These are phyloP conservation scores for Phytophthora sansomeana DNA, from an alignment of 352 stramenopile species.

Conservation along the genomic window DNA sequence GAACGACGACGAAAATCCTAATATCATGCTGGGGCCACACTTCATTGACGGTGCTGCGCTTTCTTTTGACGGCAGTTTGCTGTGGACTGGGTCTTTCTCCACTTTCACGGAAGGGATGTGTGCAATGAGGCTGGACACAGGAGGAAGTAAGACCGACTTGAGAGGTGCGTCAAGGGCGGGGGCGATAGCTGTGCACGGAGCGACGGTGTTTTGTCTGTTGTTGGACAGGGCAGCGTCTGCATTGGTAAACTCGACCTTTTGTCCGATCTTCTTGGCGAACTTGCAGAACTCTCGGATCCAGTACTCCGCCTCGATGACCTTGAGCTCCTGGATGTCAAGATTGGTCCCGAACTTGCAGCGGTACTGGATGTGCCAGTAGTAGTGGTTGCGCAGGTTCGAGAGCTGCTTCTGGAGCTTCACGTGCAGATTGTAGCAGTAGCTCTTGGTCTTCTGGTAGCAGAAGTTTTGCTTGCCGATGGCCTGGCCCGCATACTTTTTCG, in stretches of 20 bases:
- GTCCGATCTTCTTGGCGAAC: constrained; percentile 72
- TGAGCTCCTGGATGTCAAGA: constrained; percentile 73
- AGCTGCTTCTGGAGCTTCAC: constrained; percentile 82
- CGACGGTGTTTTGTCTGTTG: background rate
- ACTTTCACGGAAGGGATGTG: constrained; percentile 11
- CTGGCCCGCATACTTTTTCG: constrained; percentile 82
- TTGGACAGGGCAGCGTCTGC: background rate
- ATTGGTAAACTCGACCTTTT: constrained; percentile 53
- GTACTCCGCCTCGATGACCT: constrained; percentile 71
- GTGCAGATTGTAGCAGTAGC: constrained; percentile 81
- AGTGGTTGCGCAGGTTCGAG: constrained; percentile 83
- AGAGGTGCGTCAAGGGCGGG: background rate
- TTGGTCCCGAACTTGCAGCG: constrained; percentile 67
- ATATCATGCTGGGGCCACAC: constrained; percentile 19
- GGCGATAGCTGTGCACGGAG: background rate
- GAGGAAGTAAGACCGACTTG: constrained; percentile 17
- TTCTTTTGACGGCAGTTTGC: constrained; percentile 3
- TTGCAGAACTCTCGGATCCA: constrained; percentile 74
- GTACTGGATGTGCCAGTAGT: constrained; percentile 87
- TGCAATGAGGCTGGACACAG: constrained; percentile 18
- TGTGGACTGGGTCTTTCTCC: background rate
- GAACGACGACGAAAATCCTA: constrained; percentile 15
- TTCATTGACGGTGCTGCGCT: constrained; percentile 38
- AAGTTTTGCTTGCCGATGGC: constrained; percentile 87
- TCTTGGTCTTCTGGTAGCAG: constrained; percentile 63